Conservation (phyloP, 2,329 filamentous ascomycete genomes). For the Penicillium verrucosum region DNA sequence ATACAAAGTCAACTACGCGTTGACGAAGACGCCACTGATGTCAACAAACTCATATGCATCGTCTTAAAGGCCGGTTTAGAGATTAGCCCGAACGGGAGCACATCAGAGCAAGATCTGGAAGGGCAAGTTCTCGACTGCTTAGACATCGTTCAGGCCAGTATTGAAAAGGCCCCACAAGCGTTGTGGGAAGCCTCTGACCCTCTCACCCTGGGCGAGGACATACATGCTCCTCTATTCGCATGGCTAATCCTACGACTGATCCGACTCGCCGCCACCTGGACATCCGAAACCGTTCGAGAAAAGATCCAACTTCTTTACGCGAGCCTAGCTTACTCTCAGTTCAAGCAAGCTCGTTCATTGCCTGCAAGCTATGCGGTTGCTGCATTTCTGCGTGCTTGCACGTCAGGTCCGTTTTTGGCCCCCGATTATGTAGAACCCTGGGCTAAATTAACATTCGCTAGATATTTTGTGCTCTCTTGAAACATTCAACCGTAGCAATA, state of each 20-base stretch:
- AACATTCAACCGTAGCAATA: slow-evolving; percentile 16
- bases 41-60: slow-evolving; percentile 81
- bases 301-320: slow-evolving; percentile 37
- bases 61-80: slow-evolving; percentile 77
- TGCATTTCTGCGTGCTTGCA: slow-evolving; percentile 35
- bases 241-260: slow-evolving; percentile 55
- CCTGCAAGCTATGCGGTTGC: slow-evolving; percentile 30
- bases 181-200: slow-evolving; percentile 64
- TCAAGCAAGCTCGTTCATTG: slow-evolving; percentile 32
- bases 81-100: slow-evolving; percentile 56
- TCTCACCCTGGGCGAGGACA: slow-evolving; percentile 51
- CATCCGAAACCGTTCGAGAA: slow-evolving; percentile 41
- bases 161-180: slow-evolving; percentile 68
- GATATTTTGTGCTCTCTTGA: slow-evolving; percentile 48
- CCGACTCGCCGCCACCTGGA: slow-evolving; percentile 44
- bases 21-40: slow-evolving; percentile 69
- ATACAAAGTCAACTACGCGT: slow-evolving; percentile 46
- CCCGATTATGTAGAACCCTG: not conserved
- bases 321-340: slow-evolving; percentile 32
- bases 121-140: slow-evolving; percentile 62
- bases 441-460: slow-evolving; percentile 29
- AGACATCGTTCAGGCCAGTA: slow-evolving; percentile 70
- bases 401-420: slow-evolving; percentile 35
- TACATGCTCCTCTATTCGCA: slow-evolving; percentile 50
- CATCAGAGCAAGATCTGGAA: slow-evolving; percentile 48